These are phyloP conservation scores for Amborella trichopoda DNA, from an alignment of 164 flowering plant species.

Conservation along the genomic window DNA sequence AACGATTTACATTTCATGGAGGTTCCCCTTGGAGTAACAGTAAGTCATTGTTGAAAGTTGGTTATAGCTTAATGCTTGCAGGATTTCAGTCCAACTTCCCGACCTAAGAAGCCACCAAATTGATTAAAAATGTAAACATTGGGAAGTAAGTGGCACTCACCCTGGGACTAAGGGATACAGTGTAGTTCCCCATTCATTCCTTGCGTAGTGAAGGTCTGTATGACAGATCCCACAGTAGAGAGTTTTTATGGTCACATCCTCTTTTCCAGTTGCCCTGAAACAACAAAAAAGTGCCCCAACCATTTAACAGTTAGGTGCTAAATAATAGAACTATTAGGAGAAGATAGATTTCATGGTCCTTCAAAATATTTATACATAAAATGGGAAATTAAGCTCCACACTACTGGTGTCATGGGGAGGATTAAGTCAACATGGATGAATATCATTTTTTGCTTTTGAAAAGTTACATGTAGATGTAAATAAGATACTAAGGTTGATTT, in stretches of 20 bases:
- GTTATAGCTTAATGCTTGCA: too few relatives aligned
- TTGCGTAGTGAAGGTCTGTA: conserved; percentile 50
- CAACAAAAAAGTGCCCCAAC: too few relatives aligned
- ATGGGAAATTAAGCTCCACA: not conserved
- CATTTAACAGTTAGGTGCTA: too few relatives aligned
- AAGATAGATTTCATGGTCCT: not conserved
- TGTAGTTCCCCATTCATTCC: conserved; percentile 70
- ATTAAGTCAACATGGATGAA: not conserved
- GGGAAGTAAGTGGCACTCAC: conserved; percentile 25
- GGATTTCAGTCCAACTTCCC: too few relatives aligned
- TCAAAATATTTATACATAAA: not conserved
- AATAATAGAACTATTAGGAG: not conserved
- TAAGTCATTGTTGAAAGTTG: too few relatives aligned
- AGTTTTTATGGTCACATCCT: conserved; percentile 56
- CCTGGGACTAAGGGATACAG: conserved; percentile 78
- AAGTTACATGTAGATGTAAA: conserved; percentile 46
- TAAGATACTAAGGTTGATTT: too few relatives aligned
- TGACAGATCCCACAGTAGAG: conserved; percentile 78
- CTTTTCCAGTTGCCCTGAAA: conserved; percentile 42
- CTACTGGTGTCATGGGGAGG: not conserved
- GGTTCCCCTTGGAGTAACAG: too few relatives aligned
- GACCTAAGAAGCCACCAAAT: too few relatives aligned
- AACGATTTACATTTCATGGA: too few relatives aligned
- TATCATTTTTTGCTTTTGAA: conserved; percentile 60
- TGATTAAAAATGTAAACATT: too few relatives aligned